A percentile compares a stretch with the other conserved stretches of the same genome.
Conservation (phyloP, 2,329 filamentous ascomycete species). For the Fusarium sp. region DNA sequence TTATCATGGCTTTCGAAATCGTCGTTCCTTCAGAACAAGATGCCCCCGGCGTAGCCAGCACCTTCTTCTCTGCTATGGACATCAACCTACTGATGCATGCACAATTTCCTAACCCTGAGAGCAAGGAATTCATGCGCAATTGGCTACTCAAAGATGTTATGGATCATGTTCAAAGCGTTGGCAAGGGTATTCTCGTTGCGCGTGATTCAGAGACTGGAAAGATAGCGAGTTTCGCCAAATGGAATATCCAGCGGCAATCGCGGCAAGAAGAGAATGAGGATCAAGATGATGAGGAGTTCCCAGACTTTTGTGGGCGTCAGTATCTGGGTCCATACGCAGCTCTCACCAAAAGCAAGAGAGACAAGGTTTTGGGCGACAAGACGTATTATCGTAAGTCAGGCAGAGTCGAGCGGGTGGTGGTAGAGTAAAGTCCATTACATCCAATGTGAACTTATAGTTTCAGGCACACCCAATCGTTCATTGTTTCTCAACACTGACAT, state of each 20-base stretch:
- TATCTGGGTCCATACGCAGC: constrained; percentile 53
- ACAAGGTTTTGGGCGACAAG: constrained; percentile 47
- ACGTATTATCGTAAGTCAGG: constrained; percentile 55
- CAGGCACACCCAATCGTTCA: neutral
- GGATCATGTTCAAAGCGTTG: constrained; percentile 45
- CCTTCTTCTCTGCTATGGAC: constrained; percentile 57
- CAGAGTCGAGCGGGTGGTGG: neutral
- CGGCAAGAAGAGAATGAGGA: constrained; percentile 27
- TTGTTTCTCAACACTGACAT: constrained; percentile 26
- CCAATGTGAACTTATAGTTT: neutral
- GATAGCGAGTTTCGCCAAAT: constrained; percentile 54
- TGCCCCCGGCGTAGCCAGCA: constrained; percentile 44
- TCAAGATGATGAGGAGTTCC: constrained; percentile 47
- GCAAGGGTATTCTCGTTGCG: constrained; percentile 53
- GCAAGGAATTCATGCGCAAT: constrained; percentile 46
- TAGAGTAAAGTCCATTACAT: neutral
- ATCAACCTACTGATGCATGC: constrained; percentile 55
- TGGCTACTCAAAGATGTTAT: constrained; percentile 52
- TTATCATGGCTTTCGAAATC: constrained; percentile 49
- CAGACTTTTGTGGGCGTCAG: constrained; percentile 48
- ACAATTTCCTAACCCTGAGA: constrained; percentile 54
- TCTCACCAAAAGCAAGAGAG: constrained; percentile 50
- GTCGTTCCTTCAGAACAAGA: constrained; percentile 45
- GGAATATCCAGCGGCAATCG: constrained; percentile 49
- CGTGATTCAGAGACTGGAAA: constrained; percentile 47